Base-by-base conservation (phyloP, 768 basidiomycete genomes). In the Lactarius sanguifluus region DNA sequence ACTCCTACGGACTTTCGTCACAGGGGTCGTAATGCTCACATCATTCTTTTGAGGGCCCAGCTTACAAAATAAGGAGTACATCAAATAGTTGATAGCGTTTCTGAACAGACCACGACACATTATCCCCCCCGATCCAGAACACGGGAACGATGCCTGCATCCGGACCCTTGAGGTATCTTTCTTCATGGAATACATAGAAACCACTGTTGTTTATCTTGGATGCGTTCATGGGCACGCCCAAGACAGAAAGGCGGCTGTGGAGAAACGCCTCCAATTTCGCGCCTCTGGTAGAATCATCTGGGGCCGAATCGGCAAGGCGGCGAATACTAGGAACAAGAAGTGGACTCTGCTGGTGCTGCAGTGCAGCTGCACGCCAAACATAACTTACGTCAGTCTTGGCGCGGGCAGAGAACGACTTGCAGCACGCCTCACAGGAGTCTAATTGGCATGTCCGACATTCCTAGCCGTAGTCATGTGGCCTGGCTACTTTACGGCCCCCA, bases 231-330 rank as follows among this genome's bases (percentile, higher is more conserved):
- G 52, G 20, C 13, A 59, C 38, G 36, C 25, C 57, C 25, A 38
- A 61, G 50, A 43, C 23, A 30, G n/a, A 30, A 57, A 38, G 2
- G 62, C 72, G 13, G 72, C 68, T 12, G 32, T 40, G 6, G 45
- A 58, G 25, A 45, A 57, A 9, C 70, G 41, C 72, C 15, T 74
- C 73, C 68, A 55, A 64, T n/a, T 71, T 74, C 70, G 66, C 72
- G 32, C 71, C 67, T 59, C 56, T 75, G 36, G 8, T 38, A 15
- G 72, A 71, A 34, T 72, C 71, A 15, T 68, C 71, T 50, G 71
- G 71, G 7, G 72, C 73, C 7, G 66, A 68, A 50, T 69, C 72
- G 43, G 70, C 30, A 40, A 61, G 23, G 36, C 34, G 10, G 9
- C 10, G 34, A 36, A 36, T 36, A 36, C 64, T 10, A 64, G 65